Conservation (phyloP, 805 yeast species). For the Metschnikowia cubensis region DNA sequence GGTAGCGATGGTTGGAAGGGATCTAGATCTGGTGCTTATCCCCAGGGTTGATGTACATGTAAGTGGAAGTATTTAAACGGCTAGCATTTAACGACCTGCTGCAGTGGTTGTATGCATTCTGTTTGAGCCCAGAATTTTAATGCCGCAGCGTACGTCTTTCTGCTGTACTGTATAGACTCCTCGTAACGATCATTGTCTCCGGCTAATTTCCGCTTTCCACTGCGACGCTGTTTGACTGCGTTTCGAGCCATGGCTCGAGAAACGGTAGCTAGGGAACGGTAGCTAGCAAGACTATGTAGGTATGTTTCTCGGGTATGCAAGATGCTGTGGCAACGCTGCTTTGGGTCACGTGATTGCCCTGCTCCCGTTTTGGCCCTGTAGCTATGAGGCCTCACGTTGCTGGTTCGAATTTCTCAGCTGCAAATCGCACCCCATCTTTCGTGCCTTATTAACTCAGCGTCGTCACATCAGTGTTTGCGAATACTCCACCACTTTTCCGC, state of each 20-base stretch:
- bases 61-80: background rate
- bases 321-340: too few relatives aligned
- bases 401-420: background rate
- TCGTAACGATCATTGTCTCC: background rate
- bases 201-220: background rate
- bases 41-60: background rate
- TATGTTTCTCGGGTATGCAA: too few relatives aligned
- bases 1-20: too few relatives aligned
- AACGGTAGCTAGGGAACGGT: too few relatives aligned
- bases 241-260: too few relatives aligned
- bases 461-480: background rate
- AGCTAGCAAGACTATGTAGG: too few relatives aligned
- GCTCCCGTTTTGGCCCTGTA: too few relatives aligned
- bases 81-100: constrained; percentile 1
- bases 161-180: background rate
- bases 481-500: constrained; percentile 6
- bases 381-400: too few relatives aligned
- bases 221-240: too few relatives aligned
- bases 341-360: background rate
- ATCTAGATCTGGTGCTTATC: background rate
- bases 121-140: constrained; percentile 1
- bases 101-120: background rate
- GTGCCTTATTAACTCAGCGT: background rate
- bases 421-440: background rate
- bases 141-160: background rate